These are phyloP conservation scores for Suillus luteus DNA, from an alignment of 768 basidiomycete genomes.

Conservation along the genomic window DNA sequence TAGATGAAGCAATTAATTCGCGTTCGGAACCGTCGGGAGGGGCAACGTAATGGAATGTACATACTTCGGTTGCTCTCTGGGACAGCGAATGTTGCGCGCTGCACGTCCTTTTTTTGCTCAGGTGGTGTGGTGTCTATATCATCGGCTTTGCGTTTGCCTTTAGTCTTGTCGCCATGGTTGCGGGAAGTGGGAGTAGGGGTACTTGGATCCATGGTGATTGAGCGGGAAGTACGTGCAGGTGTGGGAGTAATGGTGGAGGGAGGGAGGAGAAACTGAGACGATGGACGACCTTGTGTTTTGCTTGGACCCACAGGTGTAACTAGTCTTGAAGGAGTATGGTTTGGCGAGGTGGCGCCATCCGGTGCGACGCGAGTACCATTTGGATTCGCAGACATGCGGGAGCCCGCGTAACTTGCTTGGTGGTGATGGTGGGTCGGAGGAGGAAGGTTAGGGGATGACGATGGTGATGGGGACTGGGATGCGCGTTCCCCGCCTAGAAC, in stretches of 20 bases:
- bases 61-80: conserved; percentile 57
- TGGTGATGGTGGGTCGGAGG: neutral
- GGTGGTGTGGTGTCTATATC: conserved; percentile 72
- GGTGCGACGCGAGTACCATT: conserved; percentile 17
- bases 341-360: conserved; percentile 19
- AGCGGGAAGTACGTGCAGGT: conserved; percentile 21
- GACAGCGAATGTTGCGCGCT: conserved; percentile 63
- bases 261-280: conserved; percentile 15
- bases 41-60: conserved; percentile 33
- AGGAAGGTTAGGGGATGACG: neutral
- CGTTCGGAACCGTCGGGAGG: conserved; percentile 21
- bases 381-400: conserved; percentile 5
- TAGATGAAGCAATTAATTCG: conserved; percentile 25
- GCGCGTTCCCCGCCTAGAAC: conserved; percentile 5
- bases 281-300: conserved; percentile 14
- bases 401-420: neutral
- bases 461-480: neutral
- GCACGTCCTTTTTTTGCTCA: conserved; percentile 52
- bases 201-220: conserved; percentile 26
- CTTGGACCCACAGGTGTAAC: conserved; percentile 20
- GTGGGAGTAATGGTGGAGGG: conserved; percentile 21
- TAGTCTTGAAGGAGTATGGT: conserved; percentile 20
- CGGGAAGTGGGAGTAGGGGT: conserved; percentile 37
- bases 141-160: conserved; percentile 74
- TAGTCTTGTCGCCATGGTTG: conserved; percentile 37